Conservation (phyloP, 805 yeast species). For the Kurtzmaniella fragi region DNA sequence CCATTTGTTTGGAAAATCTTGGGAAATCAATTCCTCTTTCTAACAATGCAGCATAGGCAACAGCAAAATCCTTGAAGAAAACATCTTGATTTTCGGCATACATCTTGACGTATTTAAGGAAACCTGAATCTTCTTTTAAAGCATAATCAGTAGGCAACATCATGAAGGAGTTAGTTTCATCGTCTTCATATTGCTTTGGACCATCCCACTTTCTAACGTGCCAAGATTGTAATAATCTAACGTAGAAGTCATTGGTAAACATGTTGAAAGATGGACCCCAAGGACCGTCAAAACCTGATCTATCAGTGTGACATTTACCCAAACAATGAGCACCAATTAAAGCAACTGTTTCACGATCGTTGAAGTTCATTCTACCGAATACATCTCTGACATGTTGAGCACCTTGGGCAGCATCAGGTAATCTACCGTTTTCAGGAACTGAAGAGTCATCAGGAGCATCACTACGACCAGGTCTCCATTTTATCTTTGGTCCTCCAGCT, state of each 20-base stretch:
- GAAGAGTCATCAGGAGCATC: conserved; percentile 43
- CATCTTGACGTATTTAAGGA: conserved; percentile 40
- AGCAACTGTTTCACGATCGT: conserved; percentile 37
- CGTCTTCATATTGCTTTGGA: conserved; percentile 36
- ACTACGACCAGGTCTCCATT: conserved; percentile 80
- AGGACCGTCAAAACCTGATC: conserved; percentile 39
- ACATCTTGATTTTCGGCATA: conserved; percentile 47
- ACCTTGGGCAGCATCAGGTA: conserved; percentile 70
- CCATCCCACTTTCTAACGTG: conserved; percentile 39
- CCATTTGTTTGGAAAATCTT: conserved; percentile 35
- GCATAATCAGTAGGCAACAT: conserved; percentile 59
- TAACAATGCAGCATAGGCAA: conserved; percentile 41
- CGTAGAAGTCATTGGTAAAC: conserved; percentile 38
- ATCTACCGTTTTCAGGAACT: conserved; percentile 61
- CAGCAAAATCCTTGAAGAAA: conserved; percentile 46
- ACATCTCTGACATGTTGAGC: conserved; percentile 60
- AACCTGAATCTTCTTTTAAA: conserved; percentile 41
- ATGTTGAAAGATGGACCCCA: conserved; percentile 40
- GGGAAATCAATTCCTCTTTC: conserved; percentile 49
- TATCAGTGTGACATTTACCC: conserved; percentile 33
- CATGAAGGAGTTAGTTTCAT: conserved; percentile 38
- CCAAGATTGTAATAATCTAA: conserved; percentile 49
- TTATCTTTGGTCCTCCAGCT: conserved; percentile 70
- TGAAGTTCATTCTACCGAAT: conserved; percentile 51
- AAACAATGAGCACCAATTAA: conserved; percentile 40